phyloP scores from a whole-genome alignment of 352 stramenopile species.

The Phytophthora ramorum region DNA sequence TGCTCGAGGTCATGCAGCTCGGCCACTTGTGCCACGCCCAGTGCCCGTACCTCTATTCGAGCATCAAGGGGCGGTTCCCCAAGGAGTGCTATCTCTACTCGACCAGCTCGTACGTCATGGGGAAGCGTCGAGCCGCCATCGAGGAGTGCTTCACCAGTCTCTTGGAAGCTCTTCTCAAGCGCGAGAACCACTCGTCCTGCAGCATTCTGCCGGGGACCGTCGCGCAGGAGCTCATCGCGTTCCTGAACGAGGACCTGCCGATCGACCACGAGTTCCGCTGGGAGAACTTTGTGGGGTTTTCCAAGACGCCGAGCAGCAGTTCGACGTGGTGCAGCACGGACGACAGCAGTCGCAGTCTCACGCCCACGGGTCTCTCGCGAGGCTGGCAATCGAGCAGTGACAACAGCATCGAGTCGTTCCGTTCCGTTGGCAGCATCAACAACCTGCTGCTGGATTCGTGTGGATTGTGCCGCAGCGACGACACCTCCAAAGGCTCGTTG shows the following conservation, averaged over 20 bases:
- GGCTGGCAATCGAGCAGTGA: constrained; percentile 33
- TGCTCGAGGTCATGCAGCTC: constrained; percentile 53
- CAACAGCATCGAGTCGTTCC: constrained; percentile 41
- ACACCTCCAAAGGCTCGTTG: constrained; percentile 32
- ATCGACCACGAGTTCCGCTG: constrained; percentile 64
- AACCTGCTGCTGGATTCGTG: constrained; percentile 27
- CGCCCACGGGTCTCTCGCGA: constrained; percentile 12
- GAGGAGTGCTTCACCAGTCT: constrained; percentile 46
- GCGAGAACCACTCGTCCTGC: constrained; percentile 53
- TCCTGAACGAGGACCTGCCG: constrained; percentile 72
- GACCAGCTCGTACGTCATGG: constrained; percentile 46
- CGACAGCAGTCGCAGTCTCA: constrained; percentile 31
- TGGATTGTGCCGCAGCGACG: constrained; percentile 29
- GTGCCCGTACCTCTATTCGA: constrained; percentile 75
- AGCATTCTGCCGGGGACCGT: constrained; percentile 51
- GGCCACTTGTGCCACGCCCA: constrained; percentile 57
- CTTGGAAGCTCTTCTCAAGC: constrained; percentile 46
- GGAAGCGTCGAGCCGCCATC: constrained; percentile 44
- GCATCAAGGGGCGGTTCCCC: constrained; percentile 66
- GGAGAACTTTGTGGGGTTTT: constrained; percentile 50
- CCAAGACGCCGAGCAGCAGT: constrained; percentile 54
- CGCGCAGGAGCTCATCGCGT: constrained; percentile 63
- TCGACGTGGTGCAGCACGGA: constrained; percentile 30
- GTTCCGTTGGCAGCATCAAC: constrained; percentile 44
- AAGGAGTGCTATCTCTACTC: constrained; percentile 55